A percentile compares a stretch with the other conserved stretches of the same genome.
Conservation (phyloP, 257 asterid species). For the Nicotiana benthamiana region DNA sequence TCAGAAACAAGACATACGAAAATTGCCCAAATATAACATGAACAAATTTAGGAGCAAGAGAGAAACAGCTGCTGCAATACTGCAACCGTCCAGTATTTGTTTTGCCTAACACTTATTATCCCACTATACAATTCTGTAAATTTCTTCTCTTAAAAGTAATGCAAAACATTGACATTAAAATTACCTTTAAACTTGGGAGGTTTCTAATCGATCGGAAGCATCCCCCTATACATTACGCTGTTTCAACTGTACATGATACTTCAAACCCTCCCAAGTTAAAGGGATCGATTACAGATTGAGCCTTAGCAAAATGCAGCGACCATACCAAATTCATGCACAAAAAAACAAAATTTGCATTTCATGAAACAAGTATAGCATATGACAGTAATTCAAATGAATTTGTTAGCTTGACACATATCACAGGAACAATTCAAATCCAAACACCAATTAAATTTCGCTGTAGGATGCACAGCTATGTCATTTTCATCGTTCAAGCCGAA, state of each 20-base stretch:
- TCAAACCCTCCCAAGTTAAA: neutral
- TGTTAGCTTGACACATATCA: neutral
- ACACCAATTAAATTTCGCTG: neutral
- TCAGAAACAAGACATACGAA: no score
- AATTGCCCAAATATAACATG: no score
- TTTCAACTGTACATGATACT: neutral
- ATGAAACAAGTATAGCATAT: neutral
- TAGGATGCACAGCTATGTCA: neutral
- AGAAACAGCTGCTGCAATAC: no score
- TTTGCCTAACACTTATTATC: no score
- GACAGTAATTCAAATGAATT: neutral
- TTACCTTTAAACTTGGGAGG: no score
- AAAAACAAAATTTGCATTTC: neutral
- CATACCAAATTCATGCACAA: neutral
- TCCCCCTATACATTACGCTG: neutral
- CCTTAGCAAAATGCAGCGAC: neutral
- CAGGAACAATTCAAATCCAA: neutral
- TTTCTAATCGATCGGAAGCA: neutral
- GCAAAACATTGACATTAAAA: no score
- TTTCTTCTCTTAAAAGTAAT: no score
- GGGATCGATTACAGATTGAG: neutral
- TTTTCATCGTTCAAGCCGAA: neutral
- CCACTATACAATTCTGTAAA: no score
- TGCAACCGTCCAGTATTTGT: no score
- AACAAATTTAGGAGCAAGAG: no score